Base-by-base conservation (phyloP, 345 rosid genomes). In the Ceriops tagal region DNA sequence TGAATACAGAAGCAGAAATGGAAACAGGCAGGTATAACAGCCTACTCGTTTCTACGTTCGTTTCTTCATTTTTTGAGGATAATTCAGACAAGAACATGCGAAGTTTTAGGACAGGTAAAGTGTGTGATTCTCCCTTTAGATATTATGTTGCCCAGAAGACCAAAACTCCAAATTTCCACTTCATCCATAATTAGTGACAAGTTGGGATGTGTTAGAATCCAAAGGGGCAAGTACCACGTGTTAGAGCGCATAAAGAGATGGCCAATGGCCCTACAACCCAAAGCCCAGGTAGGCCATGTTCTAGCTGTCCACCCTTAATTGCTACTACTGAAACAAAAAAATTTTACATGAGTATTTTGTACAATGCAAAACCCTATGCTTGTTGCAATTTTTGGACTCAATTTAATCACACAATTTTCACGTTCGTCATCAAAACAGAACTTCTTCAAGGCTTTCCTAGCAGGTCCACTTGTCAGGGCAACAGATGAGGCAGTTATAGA, bases 371-470 rank as follows among this genome's bases (percentile, higher is more conserved):
- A 43, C 49, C 49, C 19, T 43, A 13, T 15, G 19, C 49, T 43
- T 13, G 19, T 13, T 43, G 5, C 49, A 43, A 43, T 43, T 13
- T 43, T 13, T 13, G 49, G 49, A 43, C 49, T 13, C 49, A 43
- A 43, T 19, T 3, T 13, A 15, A 13, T 43, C 18, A 3, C 49
- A 43, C 49, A 43, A 43, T 43, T 43, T 43, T 4, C 49, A 43
- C 49, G 18, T 43, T 43, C 18, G 3, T 15, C 19, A 3, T 43
- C 49, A 43, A 43, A 43, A 28, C 59, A 8, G 65, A 51, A 7
- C 76, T 75, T 67, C 68, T 70, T 65, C 69, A 26, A 8, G 73
- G 34, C 27, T 31, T 28, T 31, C 35, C 27, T 2, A 55, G 63
- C 72, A 39, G 77, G 66, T 62, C 61, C 16, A 62, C 55, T 32